Conservation (phyloP, 345 rosid genomes). For the Pugionium dolabratum region DNA sequence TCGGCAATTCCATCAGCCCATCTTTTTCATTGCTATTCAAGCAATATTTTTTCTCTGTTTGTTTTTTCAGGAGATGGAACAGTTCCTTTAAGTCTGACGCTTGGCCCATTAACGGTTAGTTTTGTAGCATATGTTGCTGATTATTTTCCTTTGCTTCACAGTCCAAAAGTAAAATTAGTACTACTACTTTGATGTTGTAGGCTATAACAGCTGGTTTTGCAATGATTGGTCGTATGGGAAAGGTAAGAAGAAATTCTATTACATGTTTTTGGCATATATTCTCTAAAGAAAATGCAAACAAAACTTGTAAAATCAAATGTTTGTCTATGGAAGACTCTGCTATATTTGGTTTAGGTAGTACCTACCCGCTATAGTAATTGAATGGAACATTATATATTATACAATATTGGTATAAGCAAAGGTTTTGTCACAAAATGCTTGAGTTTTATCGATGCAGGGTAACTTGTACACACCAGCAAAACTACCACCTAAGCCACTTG, state of each 20-base stretch:
- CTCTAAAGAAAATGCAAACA: background rate
- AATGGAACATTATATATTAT: background rate
- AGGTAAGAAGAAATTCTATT: constrained; percentile 47
- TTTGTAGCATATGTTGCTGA: constrained; percentile 16
- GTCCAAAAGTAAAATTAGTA: background rate
- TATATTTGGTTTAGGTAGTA: constrained; percentile 7
- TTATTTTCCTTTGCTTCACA: constrained; percentile 3
- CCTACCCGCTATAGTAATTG: background rate
- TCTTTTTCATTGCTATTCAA: background rate
- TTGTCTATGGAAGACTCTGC: constrained; percentile 2
- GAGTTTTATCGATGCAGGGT: constrained; percentile 54
- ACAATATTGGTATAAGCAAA: background rate
- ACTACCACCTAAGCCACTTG: constrained; percentile 86
- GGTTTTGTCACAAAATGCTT: constrained; percentile 23
- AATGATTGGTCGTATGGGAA: constrained; percentile 84
- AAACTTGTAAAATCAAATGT: background rate
- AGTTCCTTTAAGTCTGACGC: constrained; percentile 73
- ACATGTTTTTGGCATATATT: constrained; percentile 10
- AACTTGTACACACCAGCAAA: constrained; percentile 66
- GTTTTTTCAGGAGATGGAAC: constrained; percentile 74
- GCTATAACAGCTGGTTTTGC: constrained; percentile 87
- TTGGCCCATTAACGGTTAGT: constrained; percentile 79
- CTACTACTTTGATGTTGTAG: constrained; percentile 45
- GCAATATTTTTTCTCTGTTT: constrained; percentile 9
- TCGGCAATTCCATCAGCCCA: background rate